Base-by-base conservation (phyloP, 352 stramenopile species). In the Pythium guiyangense region DNA sequence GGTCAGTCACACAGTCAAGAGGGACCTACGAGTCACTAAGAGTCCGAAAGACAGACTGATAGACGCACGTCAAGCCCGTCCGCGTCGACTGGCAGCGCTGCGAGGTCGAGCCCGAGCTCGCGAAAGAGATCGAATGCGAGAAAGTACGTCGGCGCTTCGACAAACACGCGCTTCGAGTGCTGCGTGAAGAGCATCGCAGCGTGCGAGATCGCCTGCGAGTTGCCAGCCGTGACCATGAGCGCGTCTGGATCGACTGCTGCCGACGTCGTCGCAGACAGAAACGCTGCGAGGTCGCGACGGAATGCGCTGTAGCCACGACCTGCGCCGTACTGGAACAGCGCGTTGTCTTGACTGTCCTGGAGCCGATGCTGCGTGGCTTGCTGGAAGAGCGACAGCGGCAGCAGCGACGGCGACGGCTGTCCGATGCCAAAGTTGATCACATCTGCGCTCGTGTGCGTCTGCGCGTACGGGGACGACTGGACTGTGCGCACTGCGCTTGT, bases 101-200 rank as follows among this genome's bases (percentile, higher is more conserved):
- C 70, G 31, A 97, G 54, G 26, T 88, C 73, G 12, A 98, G 66
- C 20, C 87, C 83, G 59, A 97, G 77, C 53, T 96, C 91, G 34
- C 74, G 74, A 51, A 98, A 97, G 71, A 98, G 97, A 40, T 89
- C 72, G 39, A 89, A 79, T 9, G 83, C 90, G 14, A 98, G 66
- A 57, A 97, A 98, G 67, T 98, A 98, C 5, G 90, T 97, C 12
- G 92, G 94, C 18, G 92, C 74, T 65, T 98, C 92, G 4, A 97
- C 77, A 58, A 95, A 92, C 14, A 96, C 88, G 18, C 88, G 75
- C 71, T 96, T 92, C 54, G 82, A 88, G 49, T 76, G 77, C 50
- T 79, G 71, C 17, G 84, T 74, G 25, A 92, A 84, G 20, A 74
- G 67, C 22, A 87, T 87, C 31, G 83, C 90, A 0, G 92, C 64